Evolutionary conservation across 1,139 yeast species (phyloP), one percentile per base, ranked within the genome.

Genomic region (Arxiozyma telluris): DNA sequence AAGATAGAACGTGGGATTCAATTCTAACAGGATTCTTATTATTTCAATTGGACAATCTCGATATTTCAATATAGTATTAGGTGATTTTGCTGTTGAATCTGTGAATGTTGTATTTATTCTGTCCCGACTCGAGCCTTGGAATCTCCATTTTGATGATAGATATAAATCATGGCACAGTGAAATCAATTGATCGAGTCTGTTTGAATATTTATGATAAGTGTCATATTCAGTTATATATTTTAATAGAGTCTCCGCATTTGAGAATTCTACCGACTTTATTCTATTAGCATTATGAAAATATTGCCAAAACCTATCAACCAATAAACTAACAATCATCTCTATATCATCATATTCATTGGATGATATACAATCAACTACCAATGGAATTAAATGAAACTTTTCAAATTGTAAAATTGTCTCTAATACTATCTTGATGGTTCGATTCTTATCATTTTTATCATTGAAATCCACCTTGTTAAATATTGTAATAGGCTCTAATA

Each of bases 1-100:
- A 53, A 73, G 64, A 58, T 83, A 83, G 8, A 84, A 75, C 34
- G 72, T 71, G 0, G 79, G 75, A 61, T 84, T 84, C 48, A 80
- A 72, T 57, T 82, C 87, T 20, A 84, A 67, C 4, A 84, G 71
- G 50, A 71, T 73, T 5, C 72, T 72, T 4, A 78, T 60, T 5
- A 76, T 63, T 15, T 61, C 59, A n/a, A 65, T 54, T 2, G 73
- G 72, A 44, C 69, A 68, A 20, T 59, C 55, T 47, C 55, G 55
- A 38, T 63, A 62, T 17, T 70, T 68, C 23, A 72, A 51, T 4
- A 77, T 58, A 54, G 71, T 41, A 15, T 41, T 46, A 17, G 49
- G 49, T 12, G 22, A 12, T 20, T 25, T 46, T 34, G 41, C 9
- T 5, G 25, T 23, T 23, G 25, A 4, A 6, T 23, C 25, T 4